phyloP scores from a whole-genome alignment of 2,329 filamentous ascomycete genomes.

The Colletotrichum spaethianum region DNA sequence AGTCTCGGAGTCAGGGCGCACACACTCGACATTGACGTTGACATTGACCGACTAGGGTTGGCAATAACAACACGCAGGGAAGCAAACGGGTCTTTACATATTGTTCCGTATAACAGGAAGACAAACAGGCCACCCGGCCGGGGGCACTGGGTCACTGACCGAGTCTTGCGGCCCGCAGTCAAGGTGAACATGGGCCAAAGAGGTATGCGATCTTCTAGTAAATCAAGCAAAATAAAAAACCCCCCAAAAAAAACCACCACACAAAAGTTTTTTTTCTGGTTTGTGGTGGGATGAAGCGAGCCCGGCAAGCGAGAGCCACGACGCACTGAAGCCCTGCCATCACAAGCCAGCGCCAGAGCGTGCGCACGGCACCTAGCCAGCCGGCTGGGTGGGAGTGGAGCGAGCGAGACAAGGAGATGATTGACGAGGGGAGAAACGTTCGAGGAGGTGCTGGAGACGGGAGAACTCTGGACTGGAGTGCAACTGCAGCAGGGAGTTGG shows the following conservation, averaged over 20 bases:
- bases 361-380: conserved; percentile 18
- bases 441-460: conserved; percentile 32
- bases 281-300: conserved; percentile 32
- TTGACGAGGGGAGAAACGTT: conserved; percentile 4
- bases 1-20: conserved; percentile 17
- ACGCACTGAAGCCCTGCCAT: conserved; percentile 31
- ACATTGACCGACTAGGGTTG: conserved; percentile 24
- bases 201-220: conserved; percentile 20
- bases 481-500: conserved; percentile 16
- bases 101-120: neutral
- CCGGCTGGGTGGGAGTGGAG: conserved; percentile 35
- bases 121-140: neutral
- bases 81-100: conserved; percentile 11
- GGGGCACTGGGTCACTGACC: conserved; percentile 15
- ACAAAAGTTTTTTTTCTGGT: conserved; percentile 12
- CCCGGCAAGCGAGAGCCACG: conserved; percentile 37
- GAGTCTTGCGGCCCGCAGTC: conserved; percentile 17
- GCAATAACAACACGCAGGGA: conserved; percentile 26
- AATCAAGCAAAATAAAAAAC: conserved; percentile 5
- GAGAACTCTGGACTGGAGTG: conserved; percentile 29
- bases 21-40: neutral
- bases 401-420: conserved; percentile 19
- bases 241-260: too few relatives aligned
- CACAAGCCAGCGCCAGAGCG: conserved; percentile 32
- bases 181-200: neutral